These are phyloP conservation scores for Pseudogymnoascus sp. DNA, from an alignment of 2,329 filamentous ascomycete species.

Conservation along the genomic window DNA sequence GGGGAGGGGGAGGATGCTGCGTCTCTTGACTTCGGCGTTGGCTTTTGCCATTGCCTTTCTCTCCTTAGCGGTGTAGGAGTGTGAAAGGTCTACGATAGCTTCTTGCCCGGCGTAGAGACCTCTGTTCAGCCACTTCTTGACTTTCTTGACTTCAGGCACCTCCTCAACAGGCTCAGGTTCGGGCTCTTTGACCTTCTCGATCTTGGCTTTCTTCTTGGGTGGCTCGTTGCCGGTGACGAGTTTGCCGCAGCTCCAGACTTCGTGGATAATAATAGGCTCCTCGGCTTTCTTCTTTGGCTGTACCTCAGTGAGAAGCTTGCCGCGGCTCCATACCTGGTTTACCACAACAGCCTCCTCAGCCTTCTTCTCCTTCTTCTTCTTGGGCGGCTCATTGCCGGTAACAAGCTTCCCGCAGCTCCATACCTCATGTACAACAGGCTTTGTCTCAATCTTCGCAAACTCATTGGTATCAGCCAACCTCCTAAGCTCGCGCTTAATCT, in stretches of 20 bases:
- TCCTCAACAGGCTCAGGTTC: constrained; percentile 33
- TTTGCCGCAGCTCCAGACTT: constrained; percentile 15
- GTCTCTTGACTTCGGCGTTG: constrained; percentile 38
- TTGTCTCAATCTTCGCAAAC: constrained; percentile 52
- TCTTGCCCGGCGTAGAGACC: constrained; percentile 85
- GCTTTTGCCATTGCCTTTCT: constrained; percentile 46
- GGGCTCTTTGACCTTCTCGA: constrained; percentile 27
- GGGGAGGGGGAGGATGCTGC: constrained; percentile 62
- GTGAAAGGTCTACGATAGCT: neutral
- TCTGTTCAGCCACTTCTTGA: constrained; percentile 60
- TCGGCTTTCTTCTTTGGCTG: constrained; percentile 29
- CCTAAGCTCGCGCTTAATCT: constrained; percentile 51
- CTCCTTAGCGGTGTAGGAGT: constrained; percentile 31
- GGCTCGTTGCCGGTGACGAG: constrained; percentile 16
- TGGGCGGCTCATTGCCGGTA: constrained; percentile 18
- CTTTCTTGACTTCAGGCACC: constrained; percentile 52
- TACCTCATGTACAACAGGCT: constrained; percentile 32
- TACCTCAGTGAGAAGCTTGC: constrained; percentile 48
- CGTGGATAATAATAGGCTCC: neutral
- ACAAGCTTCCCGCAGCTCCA: constrained; percentile 15
- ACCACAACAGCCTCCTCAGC: constrained; percentile 35
- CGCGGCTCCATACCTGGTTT: constrained; percentile 59
- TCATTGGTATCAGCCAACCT: constrained; percentile 59
- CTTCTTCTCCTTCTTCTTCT: constrained; percentile 31
- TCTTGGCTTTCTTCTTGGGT: constrained; percentile 31